Conservation (phyloP, 2,329 filamentous ascomycete genomes). For the Neocatenulostroma microsporum region DNA sequence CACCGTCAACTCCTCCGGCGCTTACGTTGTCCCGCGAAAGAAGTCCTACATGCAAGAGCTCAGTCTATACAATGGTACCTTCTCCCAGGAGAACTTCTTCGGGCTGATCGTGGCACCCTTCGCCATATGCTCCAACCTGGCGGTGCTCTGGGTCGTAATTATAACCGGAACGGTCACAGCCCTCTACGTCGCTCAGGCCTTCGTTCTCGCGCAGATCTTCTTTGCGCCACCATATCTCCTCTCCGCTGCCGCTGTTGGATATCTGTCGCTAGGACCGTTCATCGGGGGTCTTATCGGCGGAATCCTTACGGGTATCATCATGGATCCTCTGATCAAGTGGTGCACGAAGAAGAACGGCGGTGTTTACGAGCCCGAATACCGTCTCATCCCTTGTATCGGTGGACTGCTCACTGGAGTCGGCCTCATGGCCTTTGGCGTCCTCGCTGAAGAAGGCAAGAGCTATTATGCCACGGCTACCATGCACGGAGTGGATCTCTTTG, state of each 20-base stretch:
- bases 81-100: conserved; percentile 14
- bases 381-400: too few relatives aligned
- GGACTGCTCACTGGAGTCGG: too few relatives aligned
- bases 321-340: conserved; percentile 16
- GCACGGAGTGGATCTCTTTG: too few relatives aligned
- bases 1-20: not conserved
- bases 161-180: conserved; percentile 14
- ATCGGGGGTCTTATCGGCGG: conserved; percentile 13
- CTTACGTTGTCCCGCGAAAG: conserved; percentile 9
- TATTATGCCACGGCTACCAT: too few relatives aligned
- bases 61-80: conserved; percentile 11
- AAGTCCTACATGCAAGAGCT: conserved; percentile 17
- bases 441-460: too few relatives aligned
- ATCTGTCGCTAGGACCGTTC: conserved; percentile 16
- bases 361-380: conserved; percentile 23
- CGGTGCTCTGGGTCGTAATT: conserved; percentile 12
- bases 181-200: conserved; percentile 16
- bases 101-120: conserved; percentile 17
- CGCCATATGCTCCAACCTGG: conserved; percentile 14
- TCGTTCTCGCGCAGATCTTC: conserved; percentile 19
- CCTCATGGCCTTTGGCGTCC: conserved; percentile 23
- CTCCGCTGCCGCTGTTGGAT: conserved; percentile 14
- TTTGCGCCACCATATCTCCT: conserved; percentile 14
- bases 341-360: conserved; percentile 14
- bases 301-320: conserved; percentile 6